Percentiles rank a stretch among this genome's conserved stretches.
These are phyloP conservation scores for Lentinula aciculospora DNA, from an alignment of 768 basidiomycete genomes.

Conservation along the genomic window DNA sequence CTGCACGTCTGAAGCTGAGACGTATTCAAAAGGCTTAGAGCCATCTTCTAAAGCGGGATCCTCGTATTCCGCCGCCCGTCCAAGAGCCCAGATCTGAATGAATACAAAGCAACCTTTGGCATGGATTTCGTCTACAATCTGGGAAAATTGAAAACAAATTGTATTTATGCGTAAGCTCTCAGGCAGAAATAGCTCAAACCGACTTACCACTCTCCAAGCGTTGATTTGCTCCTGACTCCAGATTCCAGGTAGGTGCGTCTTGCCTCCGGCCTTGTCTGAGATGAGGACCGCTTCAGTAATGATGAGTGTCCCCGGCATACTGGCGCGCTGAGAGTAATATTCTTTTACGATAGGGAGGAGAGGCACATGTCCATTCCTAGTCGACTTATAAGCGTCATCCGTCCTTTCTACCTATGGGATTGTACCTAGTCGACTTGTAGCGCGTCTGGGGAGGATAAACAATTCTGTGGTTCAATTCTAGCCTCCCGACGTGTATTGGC, in stretches of 20 bases:
- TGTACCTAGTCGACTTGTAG: too few relatives aligned
- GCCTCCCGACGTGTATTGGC: constrained; percentile 36
- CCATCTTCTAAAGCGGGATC: constrained; percentile 6
- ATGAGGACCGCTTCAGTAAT: constrained; percentile 51
- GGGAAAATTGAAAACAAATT: too few relatives aligned
- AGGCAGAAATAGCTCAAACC: too few relatives aligned
- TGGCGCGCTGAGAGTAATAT: constrained; percentile 43
- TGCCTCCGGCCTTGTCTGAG: constrained; percentile 37
- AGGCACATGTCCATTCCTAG: constrained; percentile 28
- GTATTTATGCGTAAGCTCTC: too few relatives aligned
- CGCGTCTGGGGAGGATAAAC: constrained; percentile 53
- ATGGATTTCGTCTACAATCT: constrained; percentile 45
- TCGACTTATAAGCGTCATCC: too few relatives aligned
- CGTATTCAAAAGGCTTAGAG: constrained; percentile 12
- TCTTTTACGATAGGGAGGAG: constrained; percentile 28
- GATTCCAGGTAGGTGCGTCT: constrained; percentile 45
- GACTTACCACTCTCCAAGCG: constrained; percentile 36
- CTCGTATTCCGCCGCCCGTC: constrained; percentile 1
- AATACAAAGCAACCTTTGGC: constrained; percentile 38
- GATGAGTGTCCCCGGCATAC: constrained; percentile 41
- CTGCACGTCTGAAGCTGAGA: constrained; percentile 16
- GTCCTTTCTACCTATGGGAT: too few relatives aligned
- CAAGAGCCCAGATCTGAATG: constrained; percentile 32
- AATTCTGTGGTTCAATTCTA: constrained; percentile 41
- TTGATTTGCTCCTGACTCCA: constrained; percentile 48